These are phyloP conservation scores for Phlebiopsis gigantea DNA, from an alignment of 768 basidiomycete species.

Conservation along the genomic window DNA sequence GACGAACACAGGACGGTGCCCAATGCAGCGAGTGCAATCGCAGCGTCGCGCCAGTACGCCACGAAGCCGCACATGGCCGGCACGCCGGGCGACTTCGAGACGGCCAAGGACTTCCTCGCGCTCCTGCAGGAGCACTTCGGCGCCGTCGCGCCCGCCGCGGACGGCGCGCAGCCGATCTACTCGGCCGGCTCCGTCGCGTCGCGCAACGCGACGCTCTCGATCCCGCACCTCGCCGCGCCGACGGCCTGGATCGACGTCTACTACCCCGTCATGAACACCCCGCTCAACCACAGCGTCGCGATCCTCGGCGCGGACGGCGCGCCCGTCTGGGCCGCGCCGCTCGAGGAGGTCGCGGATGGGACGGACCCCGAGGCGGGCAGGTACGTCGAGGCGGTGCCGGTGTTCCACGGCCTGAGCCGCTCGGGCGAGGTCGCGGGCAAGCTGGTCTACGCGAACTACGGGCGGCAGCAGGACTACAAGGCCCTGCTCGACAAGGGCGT, in stretches of 20 bases:
- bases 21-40: conserved; percentile 41
- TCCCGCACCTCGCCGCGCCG: conserved; percentile 41
- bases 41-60: conserved; percentile 47
- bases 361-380: conserved; percentile 68
- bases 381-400: conserved; percentile 60
- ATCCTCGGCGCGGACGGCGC: conserved; percentile 54
- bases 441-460: conserved; percentile 78
- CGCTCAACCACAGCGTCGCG: conserved; percentile 61
- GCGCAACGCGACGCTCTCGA: conserved; percentile 57
- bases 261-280: conserved; percentile 82
- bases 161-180: conserved; percentile 47
- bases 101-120: conserved; percentile 61
- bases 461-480: conserved; percentile 68
- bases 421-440: conserved; percentile 70
- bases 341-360: conserved; percentile 70
- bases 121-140: conserved; percentile 65
- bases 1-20: conserved; percentile 40
- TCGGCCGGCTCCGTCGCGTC: conserved; percentile 65
- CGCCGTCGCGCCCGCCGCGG: conserved; percentile 33
- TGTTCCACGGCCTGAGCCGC: conserved; percentile 85
- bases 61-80: conserved; percentile 60
- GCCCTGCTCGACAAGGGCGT: conserved; percentile 54
- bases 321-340: conserved; percentile 61
- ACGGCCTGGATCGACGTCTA: conserved; percentile 84
- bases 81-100: conserved; percentile 46